These are phyloP conservation scores for Dentiscutata heterogama DNA, from an alignment of 371 early-diverging fungal species.

Conservation along the genomic window DNA sequence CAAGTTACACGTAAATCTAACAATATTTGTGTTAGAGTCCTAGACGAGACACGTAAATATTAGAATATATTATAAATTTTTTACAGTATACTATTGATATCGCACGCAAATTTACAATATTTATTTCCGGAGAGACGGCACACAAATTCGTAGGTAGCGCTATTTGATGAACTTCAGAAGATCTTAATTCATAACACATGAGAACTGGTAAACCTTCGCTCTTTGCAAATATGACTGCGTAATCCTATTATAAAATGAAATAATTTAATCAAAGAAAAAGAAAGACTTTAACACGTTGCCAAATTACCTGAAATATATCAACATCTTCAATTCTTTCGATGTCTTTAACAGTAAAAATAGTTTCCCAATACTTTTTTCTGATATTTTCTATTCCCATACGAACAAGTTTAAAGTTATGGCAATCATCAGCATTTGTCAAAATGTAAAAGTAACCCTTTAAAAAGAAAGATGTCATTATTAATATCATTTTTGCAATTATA, in stretches of 20 bases:
- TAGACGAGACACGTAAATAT: slow-evolving; percentile 28
- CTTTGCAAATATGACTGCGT: slow-evolving; percentile 70
- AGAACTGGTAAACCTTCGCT: slow-evolving; percentile 70
- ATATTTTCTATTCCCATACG: slow-evolving; percentile 57
- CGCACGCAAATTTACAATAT: slow-evolving; percentile 59
- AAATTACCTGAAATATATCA: slow-evolving; percentile 75
- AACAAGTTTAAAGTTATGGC: slow-evolving; percentile 72
- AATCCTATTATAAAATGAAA: slow-evolving; percentile 53
- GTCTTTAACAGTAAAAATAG: slow-evolving; percentile 66
- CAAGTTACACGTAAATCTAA: slow-evolving; percentile 74
- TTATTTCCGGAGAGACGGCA: slow-evolving; percentile 71
- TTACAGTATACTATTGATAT: neutral
- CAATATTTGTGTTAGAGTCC: slow-evolving; percentile 74
- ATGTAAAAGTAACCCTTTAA: slow-evolving; percentile 73
- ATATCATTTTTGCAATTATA: too few species aligned
- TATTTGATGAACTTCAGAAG: slow-evolving; percentile 60
- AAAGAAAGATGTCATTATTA: neutral
- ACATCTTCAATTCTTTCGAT: slow-evolving; percentile 86
- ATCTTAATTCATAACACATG: slow-evolving; percentile 62
- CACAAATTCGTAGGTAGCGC: slow-evolving; percentile 71
- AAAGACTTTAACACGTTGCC: neutral
- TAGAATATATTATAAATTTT: neutral
- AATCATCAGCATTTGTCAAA: slow-evolving; percentile 74
- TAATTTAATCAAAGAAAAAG: neutral
- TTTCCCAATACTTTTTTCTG: slow-evolving; percentile 64